phyloP scores from a whole-genome alignment of 2,329 filamentous ascomycete genomes.

The Aureobasidium uvarum region DNA sequence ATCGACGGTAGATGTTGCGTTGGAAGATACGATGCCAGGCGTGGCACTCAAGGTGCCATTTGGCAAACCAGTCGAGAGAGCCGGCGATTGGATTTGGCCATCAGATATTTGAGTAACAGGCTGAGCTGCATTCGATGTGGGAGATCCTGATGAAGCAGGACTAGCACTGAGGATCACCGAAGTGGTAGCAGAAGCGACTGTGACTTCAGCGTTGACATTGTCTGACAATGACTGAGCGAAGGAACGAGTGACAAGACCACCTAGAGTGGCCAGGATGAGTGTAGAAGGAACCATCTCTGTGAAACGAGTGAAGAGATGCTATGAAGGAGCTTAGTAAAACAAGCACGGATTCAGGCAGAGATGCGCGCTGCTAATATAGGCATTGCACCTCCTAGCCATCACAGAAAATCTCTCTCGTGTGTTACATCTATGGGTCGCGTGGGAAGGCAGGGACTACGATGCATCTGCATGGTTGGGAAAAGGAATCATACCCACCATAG shows the following conservation, averaged over 20 bases:
- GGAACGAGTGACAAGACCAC: slow-evolving; percentile 18
- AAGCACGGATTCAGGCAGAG: not conserved
- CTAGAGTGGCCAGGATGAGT: slow-evolving; percentile 1
- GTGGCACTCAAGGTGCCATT: not conserved
- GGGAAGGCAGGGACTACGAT: not conserved
- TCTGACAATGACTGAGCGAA: not conserved
- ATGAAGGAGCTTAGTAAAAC: not conserved
- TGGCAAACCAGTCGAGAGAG: not conserved
- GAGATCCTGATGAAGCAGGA: not conserved
- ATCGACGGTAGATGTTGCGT: slow-evolving; percentile 3
- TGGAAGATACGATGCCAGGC: slow-evolving; percentile 1
- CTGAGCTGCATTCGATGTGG: not conserved
- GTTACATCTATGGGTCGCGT: not conserved
- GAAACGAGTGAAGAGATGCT: slow-evolving; percentile 18
- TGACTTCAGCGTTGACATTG: slow-evolving; percentile 17
- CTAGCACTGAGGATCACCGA: slow-evolving; percentile 9
- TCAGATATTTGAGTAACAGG: slow-evolving; percentile 13
- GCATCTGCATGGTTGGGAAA: slow-evolving; percentile 14
- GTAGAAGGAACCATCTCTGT: slow-evolving; percentile 10
- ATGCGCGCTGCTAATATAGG: not conserved
- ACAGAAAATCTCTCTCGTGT: not conserved
- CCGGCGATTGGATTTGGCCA: slow-evolving; percentile 9
- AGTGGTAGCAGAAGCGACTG: not conserved
- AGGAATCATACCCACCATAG: not conserved
- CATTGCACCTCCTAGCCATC: slow-evolving; percentile 7